phyloP scores from a whole-genome alignment of 495 filamentous ascomycete species.

The Astrothelium macrocarpum region DNA sequence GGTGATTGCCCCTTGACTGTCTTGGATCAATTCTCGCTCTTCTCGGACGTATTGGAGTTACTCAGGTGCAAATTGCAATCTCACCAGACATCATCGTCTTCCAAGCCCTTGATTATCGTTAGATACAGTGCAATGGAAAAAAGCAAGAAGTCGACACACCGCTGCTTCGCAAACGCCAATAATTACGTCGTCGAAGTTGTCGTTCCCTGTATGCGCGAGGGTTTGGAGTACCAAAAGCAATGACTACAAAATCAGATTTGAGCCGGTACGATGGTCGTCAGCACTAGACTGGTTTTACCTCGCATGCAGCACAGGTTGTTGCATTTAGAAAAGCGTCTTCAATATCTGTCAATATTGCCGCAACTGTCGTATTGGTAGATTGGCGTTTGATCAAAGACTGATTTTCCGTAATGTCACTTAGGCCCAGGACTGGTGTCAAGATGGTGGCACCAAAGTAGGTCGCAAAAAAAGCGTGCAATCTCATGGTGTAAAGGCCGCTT shows the following conservation, averaged over 20 bases:
- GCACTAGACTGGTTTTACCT: background rate
- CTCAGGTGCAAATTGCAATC: background rate
- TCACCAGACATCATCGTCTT: background rate
- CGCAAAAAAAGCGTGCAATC: background rate
- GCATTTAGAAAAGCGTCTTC: background rate
- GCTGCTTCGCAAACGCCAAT: background rate
- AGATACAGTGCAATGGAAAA: background rate
- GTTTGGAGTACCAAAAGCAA: background rate
- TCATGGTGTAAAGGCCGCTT: background rate
- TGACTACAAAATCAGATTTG: background rate
- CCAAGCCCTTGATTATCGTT: background rate
- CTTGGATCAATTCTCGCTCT: background rate
- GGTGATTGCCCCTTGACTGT: slow-evolving; percentile 2
- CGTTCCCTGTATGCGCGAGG: background rate
- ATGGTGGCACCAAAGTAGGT: background rate
- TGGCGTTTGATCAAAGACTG: background rate
- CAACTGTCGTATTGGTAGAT: background rate
- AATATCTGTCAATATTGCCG: background rate
- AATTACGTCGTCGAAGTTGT: background rate
- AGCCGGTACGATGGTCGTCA: background rate
- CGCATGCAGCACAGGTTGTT: background rate
- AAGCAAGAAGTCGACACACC: background rate
- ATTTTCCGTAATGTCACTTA: background rate
- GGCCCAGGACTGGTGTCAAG: background rate
- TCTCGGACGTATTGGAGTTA: background rate